phyloP scores from a whole-genome alignment of 805 yeast species.

The Debaryomyces castellii region DNA sequence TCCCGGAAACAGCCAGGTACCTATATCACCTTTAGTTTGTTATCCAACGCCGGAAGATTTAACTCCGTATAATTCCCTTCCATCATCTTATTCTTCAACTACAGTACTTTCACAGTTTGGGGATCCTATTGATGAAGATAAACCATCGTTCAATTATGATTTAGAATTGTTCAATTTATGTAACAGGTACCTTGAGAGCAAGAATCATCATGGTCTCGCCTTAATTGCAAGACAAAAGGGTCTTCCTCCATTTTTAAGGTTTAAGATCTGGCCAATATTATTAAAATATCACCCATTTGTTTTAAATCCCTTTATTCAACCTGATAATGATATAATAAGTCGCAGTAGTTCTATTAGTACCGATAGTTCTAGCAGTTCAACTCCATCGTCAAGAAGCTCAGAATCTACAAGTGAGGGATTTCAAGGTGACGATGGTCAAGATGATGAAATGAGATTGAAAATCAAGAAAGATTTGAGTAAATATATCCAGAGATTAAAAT shows the following conservation, averaged over 20 bases:
- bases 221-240: conserved; percentile 80
- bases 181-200: conserved; percentile 51
- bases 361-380: background rate
- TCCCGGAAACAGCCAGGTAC: background rate
- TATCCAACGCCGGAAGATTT: background rate
- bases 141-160: conserved; percentile 35
- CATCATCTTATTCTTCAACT: background rate
- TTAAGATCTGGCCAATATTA: conserved; percentile 80
- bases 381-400: background rate
- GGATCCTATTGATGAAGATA: conserved; percentile 8
- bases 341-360: conserved; percentile 10
- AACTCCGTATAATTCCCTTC: background rate
- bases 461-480: conserved; percentile 60
- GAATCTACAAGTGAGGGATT: background rate
- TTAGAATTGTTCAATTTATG: conserved; percentile 53
- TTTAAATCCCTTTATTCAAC: conserved; percentile 66
- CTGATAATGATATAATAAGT: conserved; percentile 44
- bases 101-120: background rate
- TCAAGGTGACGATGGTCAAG: background rate
- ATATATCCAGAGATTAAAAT: conserved; percentile 52
- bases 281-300: conserved; percentile 85
- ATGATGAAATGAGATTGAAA: conserved; percentile 20
- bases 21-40: background rate
- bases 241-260: conserved; percentile 77
- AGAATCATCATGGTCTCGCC: conserved; percentile 76